A percentile compares a stretch with the other conserved stretches of the same genome.
Conservation (phyloP, 1,284 basidiomycete species). For the Austroboletus niveus region DNA sequence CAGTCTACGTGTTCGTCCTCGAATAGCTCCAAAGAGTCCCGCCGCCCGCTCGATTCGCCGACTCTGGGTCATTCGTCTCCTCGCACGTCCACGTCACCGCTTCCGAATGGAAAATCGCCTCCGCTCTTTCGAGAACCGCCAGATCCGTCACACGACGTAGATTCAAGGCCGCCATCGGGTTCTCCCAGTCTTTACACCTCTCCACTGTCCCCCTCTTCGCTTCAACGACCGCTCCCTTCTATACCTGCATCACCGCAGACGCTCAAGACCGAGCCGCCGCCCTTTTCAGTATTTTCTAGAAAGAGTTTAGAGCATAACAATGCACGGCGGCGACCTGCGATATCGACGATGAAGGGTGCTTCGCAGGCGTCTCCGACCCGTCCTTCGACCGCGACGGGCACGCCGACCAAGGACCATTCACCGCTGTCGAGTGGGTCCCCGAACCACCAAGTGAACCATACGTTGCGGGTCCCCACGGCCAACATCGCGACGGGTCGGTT, state of each 20-base stretch:
- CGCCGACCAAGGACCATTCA: not conserved
- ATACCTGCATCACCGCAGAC: constrained; percentile 31
- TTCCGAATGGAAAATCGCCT: constrained; percentile 16
- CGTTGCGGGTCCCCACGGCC: constrained; percentile 1
- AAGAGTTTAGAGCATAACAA: constrained; percentile 15
- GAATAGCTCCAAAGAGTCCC: constrained; percentile 26
- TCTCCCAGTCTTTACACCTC: constrained; percentile 26
- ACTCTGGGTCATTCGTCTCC: constrained; percentile 10
- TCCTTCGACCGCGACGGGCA: constrained; percentile 26
- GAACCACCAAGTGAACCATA: not conserved
- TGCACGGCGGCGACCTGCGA: constrained; percentile 8
- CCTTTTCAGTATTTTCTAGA: constrained; percentile 7
- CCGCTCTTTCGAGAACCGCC: constrained; percentile 7
- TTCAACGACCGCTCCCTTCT: constrained; percentile 19
- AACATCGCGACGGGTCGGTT: not conserved
- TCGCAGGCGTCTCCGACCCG: constrained; percentile 9
- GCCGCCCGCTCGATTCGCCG: constrained; percentile 24
- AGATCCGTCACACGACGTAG: constrained; percentile 9
- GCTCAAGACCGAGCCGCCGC: constrained; percentile 9
- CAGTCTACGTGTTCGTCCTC: constrained; percentile 23
- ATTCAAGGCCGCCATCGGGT: constrained; percentile 25
- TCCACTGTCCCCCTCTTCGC: constrained; percentile 13
- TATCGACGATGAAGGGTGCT: constrained; percentile 1
- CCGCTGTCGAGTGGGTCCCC: not conserved
- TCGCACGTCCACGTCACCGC: constrained; percentile 5